Conservation (phyloP, 2,329 filamentous ascomycete genomes). For the Aspergillus oerlinghausenensis region DNA sequence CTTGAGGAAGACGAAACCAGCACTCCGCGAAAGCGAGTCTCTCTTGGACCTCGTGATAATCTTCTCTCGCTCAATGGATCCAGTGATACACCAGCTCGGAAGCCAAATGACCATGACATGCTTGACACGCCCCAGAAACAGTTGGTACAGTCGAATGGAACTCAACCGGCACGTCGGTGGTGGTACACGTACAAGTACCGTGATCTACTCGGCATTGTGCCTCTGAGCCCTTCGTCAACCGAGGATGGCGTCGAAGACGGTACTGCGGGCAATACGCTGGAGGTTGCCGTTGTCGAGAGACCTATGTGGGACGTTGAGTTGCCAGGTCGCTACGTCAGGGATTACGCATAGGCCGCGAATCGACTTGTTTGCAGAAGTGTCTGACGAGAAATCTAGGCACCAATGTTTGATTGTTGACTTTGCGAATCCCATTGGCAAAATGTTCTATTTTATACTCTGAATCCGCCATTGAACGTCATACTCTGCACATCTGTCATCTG, state of each 20-base stretch:
- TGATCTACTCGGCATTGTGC: constrained; percentile 75
- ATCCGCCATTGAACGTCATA: not conserved
- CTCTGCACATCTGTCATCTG: not conserved
- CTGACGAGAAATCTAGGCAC: not conserved
- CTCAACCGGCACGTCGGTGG: constrained; percentile 31
- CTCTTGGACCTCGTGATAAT: constrained; percentile 9
- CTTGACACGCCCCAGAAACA: constrained; percentile 17
- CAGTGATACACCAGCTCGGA: constrained; percentile 13
- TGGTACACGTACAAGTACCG: constrained; percentile 94
- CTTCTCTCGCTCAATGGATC: constrained; percentile 13
- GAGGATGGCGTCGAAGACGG: constrained; percentile 28
- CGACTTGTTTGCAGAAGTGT: not conserved
- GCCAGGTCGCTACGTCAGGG: constrained; percentile 64
- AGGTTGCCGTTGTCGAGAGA: constrained; percentile 84
- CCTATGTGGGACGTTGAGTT: constrained; percentile 79
- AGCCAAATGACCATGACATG: not conserved
- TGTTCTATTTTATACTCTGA: not conserved
- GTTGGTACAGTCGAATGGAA: constrained; percentile 21
- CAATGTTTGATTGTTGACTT: not conserved
- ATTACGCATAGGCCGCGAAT: constrained; percentile 38
- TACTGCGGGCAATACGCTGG: constrained; percentile 36
- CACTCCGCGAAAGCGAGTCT: constrained; percentile 17
- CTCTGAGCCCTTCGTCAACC: constrained; percentile 43
- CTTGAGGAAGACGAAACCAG: constrained; percentile 15
- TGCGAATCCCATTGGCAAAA: not conserved